Evolutionary conservation across 169 alveolate species (phyloP).

Genomic region (Theileria orientalis): DNA sequence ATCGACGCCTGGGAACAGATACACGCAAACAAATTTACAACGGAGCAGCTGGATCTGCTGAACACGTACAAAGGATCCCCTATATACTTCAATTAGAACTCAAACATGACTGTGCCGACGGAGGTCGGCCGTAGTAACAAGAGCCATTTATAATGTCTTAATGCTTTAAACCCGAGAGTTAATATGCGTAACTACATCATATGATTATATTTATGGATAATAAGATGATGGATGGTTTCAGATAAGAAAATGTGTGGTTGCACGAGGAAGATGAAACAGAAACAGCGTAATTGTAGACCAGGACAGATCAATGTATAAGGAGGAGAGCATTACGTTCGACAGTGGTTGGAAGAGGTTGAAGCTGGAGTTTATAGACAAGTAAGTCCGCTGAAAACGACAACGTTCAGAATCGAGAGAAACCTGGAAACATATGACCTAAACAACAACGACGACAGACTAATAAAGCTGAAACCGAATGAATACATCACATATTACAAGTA

Average conservation of each 20-base stretch:
- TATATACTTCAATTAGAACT: conserved; percentile 59
- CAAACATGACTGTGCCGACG: not conserved
- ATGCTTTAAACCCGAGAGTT: too few relatives aligned
- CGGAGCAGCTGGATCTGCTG: conserved; percentile 68
- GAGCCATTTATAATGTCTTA: not conserved
- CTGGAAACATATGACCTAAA: conserved; percentile 45
- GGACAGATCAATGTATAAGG: not conserved
- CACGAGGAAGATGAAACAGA: too few relatives aligned
- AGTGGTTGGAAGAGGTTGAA: conserved; percentile 51
- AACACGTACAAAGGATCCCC: conserved; percentile 77
- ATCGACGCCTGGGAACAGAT: conserved; percentile 74
- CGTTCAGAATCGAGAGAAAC: conserved; percentile 24
- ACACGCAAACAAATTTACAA: conserved; percentile 64
- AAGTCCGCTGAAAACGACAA: not conserved
- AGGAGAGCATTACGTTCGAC: conserved; percentile 18
- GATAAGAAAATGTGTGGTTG: too few relatives aligned
- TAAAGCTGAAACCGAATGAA: conserved; percentile 30
- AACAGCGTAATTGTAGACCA: too few relatives aligned
- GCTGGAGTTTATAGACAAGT: conserved; percentile 43
- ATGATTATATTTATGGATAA: too few relatives aligned
- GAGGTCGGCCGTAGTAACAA: not conserved
- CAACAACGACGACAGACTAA: not conserved
- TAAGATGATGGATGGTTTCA: too few relatives aligned
- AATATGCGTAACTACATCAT: too few relatives aligned
- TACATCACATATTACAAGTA: conserved; percentile 45